These are phyloP conservation scores for Podospora pseudopauciseta DNA, from an alignment of 495 filamentous ascomycete genomes.

Conservation along the genomic window DNA sequence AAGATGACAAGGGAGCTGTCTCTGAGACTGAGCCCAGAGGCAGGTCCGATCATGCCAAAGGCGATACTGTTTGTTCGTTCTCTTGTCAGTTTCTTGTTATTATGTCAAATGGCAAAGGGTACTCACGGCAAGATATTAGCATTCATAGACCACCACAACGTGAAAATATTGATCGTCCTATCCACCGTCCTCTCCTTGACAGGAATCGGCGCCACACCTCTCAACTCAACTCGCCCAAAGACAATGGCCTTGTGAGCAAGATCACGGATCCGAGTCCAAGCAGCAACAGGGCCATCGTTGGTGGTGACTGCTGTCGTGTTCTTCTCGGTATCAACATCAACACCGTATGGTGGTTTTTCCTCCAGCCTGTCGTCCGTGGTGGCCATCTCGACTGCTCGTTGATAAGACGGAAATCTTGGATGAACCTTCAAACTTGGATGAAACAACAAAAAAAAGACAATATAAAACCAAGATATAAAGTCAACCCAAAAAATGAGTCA, in stretches of 20 bases:
- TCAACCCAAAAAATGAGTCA: not conserved
- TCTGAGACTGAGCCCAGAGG: slow-evolving; percentile 46
- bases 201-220: slow-evolving; percentile 51
- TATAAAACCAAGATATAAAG: not conserved
- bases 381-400: not conserved
- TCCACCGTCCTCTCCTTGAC: slow-evolving; percentile 49
- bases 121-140: slow-evolving; percentile 44
- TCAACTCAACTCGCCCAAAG: slow-evolving; percentile 39
- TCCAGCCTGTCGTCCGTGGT: not conserved
- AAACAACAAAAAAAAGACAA: not conserved
- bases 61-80: slow-evolving; percentile 40
- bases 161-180: slow-evolving; percentile 47
- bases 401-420: not conserved
- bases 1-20: slow-evolving; percentile 50
- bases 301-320: not conserved
- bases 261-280: not conserved
- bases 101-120: not conserved
- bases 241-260: not conserved
- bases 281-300: not conserved
- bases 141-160: slow-evolving; percentile 45
- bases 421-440: not conserved
- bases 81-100: not conserved
- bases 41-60: slow-evolving; percentile 53
- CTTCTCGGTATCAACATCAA: not conserved
- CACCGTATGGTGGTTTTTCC: not conserved